Conservation (phyloP, 1,284 basidiomycete genomes). For the Ustilago crameri region DNA sequence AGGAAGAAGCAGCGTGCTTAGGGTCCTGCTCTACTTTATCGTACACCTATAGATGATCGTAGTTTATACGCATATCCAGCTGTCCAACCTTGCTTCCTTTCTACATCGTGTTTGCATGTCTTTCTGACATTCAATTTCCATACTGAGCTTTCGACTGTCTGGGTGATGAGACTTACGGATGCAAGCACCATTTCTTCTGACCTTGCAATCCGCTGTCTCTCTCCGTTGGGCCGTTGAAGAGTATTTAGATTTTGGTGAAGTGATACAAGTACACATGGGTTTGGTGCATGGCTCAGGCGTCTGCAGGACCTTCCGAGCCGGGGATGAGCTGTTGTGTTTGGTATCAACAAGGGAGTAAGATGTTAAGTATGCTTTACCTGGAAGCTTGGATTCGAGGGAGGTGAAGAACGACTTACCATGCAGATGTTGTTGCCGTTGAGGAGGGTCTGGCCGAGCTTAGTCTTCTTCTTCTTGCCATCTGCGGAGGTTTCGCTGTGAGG, state of each 20-base stretch:
- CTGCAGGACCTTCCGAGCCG: constrained; percentile 50
- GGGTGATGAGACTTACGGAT: no score
- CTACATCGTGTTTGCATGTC: no score
- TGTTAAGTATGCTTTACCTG: background rate
- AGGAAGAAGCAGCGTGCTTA: constrained; percentile 12
- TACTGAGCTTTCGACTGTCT: no score
- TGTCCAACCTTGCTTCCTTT: no score
- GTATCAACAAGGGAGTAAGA: background rate
- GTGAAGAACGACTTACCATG: constrained; percentile 75
- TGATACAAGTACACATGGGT: constrained; percentile 32
- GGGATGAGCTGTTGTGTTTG: constrained; percentile 47
- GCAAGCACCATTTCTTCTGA: no score
- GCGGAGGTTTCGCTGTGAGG: constrained; percentile 80
- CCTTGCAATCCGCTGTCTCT: no score
- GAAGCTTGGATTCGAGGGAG: background rate
- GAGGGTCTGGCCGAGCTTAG: constrained; percentile 86
- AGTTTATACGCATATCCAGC: no score
- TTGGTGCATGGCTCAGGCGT: constrained; percentile 4
- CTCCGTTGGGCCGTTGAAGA: background rate
- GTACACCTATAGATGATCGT: no score
- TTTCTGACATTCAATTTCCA: no score
- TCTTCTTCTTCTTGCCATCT: constrained; percentile 82
- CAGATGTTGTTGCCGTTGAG: constrained; percentile 98
- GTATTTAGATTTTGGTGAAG: constrained; percentile 1
- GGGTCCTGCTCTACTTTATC: background rate